Conservation (phyloP, 78 protist species). For the Monocercomonoides exilis region DNA sequence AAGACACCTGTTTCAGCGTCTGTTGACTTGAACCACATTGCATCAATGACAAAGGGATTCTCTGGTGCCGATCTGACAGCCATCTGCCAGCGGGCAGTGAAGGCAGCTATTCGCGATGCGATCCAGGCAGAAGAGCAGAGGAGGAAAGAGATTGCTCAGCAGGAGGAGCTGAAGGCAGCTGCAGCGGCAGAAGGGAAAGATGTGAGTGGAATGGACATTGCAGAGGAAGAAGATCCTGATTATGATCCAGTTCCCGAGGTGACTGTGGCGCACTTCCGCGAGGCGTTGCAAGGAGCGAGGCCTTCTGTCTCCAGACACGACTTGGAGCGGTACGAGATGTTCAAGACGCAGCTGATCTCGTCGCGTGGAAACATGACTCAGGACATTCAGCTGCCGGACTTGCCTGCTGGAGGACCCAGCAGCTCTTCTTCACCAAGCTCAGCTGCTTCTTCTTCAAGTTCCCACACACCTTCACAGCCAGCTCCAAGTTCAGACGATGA, state of each 20-base stretch:
- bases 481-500: no score
- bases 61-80: constrained; percentile 98
- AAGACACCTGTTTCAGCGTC: constrained; percentile 85
- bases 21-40: constrained; percentile 79
- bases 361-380: not conserved
- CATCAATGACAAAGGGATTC: constrained; percentile 84
- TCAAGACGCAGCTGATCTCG: not conserved
- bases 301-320: constrained; percentile 88
- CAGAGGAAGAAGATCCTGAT: constrained; percentile 60
- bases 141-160: constrained; percentile 10
- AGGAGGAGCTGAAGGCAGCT: no score
- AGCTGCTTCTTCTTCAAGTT: no score
- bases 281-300: constrained; percentile 81
- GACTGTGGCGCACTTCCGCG: constrained; percentile 87
- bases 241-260: constrained; percentile 74
- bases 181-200: no score
- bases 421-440: no score
- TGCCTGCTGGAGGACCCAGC: no score
- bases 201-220: no score
- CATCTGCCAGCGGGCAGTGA: constrained; percentile 93
- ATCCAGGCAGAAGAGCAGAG: constrained; percentile 63
- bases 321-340: constrained; percentile 43
- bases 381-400: constrained; percentile 1
- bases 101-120: constrained; percentile 92
- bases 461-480: no score